phyloP scores from a whole-genome alignment of 129 eudicot species.

The Silybum marianum region DNA sequence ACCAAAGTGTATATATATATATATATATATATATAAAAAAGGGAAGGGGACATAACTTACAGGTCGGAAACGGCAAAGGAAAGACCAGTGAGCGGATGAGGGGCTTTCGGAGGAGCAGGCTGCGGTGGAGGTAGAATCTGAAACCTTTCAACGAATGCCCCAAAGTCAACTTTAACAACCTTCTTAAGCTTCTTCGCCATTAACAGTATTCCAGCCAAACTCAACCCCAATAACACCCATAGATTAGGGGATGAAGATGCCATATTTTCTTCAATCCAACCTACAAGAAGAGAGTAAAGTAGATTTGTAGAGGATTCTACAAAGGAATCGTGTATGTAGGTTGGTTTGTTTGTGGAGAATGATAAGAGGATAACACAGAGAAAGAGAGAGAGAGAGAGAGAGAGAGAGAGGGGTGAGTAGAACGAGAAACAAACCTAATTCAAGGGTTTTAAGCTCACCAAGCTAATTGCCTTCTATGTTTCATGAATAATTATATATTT shows the following conservation, averaged over 20 bases:
- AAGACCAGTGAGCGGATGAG: conserved; percentile 82
- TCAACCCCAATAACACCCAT: conserved; percentile 88
- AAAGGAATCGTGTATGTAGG: not conserved
- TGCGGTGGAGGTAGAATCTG: conserved; percentile 93
- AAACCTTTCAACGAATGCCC: conserved; percentile 67
- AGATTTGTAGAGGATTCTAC: not conserved
- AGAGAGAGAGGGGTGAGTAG: conserved; percentile 10
- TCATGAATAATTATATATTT: too few relatives aligned
- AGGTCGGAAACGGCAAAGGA: conserved; percentile 87
- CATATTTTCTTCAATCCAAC: conserved; percentile 38
- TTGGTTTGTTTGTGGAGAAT: not conserved
- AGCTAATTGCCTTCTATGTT: too few relatives aligned
- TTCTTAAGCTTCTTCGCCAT: conserved; percentile 77
- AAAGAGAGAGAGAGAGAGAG: not conserved
- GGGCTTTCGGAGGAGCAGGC: conserved; percentile 97
- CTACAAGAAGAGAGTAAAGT: not conserved
- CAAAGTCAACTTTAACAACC: conserved; percentile 64
- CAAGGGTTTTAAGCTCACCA: conserved; percentile 17
- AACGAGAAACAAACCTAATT: conserved; percentile 27
- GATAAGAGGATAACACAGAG: not conserved
- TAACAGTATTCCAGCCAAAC: conserved; percentile 77
- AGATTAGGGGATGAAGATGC: conserved; percentile 60
- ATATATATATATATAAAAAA: too few relatives aligned
- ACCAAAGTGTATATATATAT: not conserved
- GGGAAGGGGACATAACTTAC: conserved; percentile 48